phyloP scores from a whole-genome alignment of 345 rosid genomes.

The Acer negundo region DNA sequence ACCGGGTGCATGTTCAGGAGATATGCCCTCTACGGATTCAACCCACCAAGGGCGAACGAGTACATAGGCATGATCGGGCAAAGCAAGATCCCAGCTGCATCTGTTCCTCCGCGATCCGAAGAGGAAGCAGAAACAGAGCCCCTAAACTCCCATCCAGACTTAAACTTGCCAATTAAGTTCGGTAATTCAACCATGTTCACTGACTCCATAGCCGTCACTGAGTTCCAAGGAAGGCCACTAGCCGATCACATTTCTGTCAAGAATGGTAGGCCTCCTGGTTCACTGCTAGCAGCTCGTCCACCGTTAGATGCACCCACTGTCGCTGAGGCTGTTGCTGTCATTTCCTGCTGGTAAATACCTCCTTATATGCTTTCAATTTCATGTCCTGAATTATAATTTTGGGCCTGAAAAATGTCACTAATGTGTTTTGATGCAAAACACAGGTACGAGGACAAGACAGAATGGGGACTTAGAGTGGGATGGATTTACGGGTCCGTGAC shows the following conservation, averaged over 20 bases:
- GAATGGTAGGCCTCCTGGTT: slow-evolving; percentile 97
- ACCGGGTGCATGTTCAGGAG: slow-evolving; percentile 96
- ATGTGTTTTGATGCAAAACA: not conserved
- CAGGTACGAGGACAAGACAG: slow-evolving; percentile 87
- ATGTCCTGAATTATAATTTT: no score
- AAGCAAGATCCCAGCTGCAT: slow-evolving; percentile 44
- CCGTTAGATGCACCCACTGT: slow-evolving; percentile 93
- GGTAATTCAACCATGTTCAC: slow-evolving; percentile 74
- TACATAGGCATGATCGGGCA: slow-evolving; percentile 73
- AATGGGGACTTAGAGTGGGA: slow-evolving; percentile 85
- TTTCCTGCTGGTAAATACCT: slow-evolving; percentile 83
- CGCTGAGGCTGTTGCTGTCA: slow-evolving; percentile 96
- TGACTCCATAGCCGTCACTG: slow-evolving; percentile 77
- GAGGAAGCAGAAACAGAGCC: slow-evolving; percentile 65
- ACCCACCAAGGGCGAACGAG: slow-evolving; percentile 89
- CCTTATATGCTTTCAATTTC: not conserved
- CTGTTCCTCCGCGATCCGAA: slow-evolving; percentile 35
- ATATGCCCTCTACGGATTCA: slow-evolving; percentile 85
- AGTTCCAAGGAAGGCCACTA: slow-evolving; percentile 91
- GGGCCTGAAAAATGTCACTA: not conserved
- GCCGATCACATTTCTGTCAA: slow-evolving; percentile 89
- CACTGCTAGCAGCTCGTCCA: slow-evolving; percentile 70
- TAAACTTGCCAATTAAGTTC: slow-evolving; percentile 66
- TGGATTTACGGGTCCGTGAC: slow-evolving; percentile 91
- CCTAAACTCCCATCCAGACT: slow-evolving; percentile 67